These are phyloP conservation scores for Alternaria triticimaculans DNA, from an alignment of 2,329 filamentous ascomycete species.

Conservation along the genomic window DNA sequence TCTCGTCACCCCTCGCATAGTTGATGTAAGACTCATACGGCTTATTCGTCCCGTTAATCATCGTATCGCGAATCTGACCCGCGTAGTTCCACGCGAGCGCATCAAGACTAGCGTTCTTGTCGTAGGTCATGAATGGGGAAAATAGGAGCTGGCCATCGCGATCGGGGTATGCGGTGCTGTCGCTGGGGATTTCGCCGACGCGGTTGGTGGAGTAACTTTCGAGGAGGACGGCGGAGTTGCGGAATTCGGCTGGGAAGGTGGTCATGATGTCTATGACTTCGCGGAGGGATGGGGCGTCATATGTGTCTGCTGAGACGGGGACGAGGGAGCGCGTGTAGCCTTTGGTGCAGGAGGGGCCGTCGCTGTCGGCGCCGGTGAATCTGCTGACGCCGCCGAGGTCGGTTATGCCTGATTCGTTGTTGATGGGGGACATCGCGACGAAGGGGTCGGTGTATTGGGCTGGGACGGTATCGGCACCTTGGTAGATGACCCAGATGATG, in stretches of 20 bases:
- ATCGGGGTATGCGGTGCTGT: slow-evolving; percentile 29
- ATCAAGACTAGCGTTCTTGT: slow-evolving; percentile 21
- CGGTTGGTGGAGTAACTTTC: slow-evolving; percentile 27
- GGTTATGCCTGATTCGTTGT: slow-evolving; percentile 12
- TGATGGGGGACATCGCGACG: slow-evolving; percentile 18
- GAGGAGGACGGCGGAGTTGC: slow-evolving; percentile 19
- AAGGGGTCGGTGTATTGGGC: slow-evolving; percentile 23
- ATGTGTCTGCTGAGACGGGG: slow-evolving; percentile 19
- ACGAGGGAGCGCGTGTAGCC: slow-evolving; percentile 14
- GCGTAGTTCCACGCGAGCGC: slow-evolving; percentile 14
- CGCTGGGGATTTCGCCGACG: slow-evolving; percentile 15
- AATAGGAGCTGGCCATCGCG: slow-evolving; percentile 21
- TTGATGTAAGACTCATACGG: slow-evolving; percentile 39
- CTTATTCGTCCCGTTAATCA: slow-evolving; percentile 17
- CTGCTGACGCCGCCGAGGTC: slow-evolving; percentile 24
- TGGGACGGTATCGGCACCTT: slow-evolving; percentile 21
- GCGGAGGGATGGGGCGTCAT: slow-evolving; percentile 15
- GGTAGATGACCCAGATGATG: slow-evolving; percentile 23
- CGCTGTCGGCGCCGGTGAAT: slow-evolving; percentile 8
- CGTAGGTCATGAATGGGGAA: slow-evolving; percentile 21
- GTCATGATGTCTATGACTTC: slow-evolving; percentile 20
- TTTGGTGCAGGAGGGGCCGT: slow-evolving; percentile 23
- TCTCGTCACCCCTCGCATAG: slow-evolving; percentile 41
- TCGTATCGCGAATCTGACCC: slow-evolving; percentile 12
- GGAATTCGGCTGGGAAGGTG: slow-evolving; percentile 14